Conservation (phyloP, 1,284 basidiomycete species). For the Ustilago tritici region DNA sequence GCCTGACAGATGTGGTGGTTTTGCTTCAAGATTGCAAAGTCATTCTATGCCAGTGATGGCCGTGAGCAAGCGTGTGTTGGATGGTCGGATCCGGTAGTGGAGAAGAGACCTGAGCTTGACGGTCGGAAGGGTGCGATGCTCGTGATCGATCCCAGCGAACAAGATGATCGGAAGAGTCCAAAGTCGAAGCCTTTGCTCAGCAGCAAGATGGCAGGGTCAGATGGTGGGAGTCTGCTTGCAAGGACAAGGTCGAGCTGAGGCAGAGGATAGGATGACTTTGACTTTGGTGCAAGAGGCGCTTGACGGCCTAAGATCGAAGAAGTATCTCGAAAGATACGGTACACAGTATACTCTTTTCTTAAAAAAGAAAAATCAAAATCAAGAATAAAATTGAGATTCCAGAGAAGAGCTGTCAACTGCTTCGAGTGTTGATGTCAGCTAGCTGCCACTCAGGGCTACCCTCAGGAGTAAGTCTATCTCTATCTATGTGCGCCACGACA, state of each 20-base stretch:
- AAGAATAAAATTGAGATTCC: background rate
- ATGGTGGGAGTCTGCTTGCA: conserved; percentile 1
- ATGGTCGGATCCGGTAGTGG: background rate
- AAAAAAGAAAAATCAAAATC: background rate
- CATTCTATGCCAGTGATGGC: conserved; percentile 1
- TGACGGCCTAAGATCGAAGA: background rate
- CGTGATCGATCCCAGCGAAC: background rate
- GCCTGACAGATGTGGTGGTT: background rate
- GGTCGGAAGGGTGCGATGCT: background rate
- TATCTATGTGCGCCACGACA: background rate
- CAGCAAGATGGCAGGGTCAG: background rate
- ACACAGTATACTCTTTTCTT: background rate
- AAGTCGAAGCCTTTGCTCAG: conserved; percentile 2
- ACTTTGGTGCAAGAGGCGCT: background rate
- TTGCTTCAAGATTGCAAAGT: background rate
- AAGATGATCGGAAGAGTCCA: background rate
- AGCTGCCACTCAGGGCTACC: background rate
- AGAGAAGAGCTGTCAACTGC: conserved; percentile 1
- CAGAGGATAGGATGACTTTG: background rate
- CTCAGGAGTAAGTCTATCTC: background rate
- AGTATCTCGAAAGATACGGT: conserved; percentile 2
- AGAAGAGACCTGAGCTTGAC: background rate
- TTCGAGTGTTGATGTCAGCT: background rate
- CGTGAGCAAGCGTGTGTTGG: background rate
- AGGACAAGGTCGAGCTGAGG: background rate